Percentiles rank a stretch among this genome's conserved stretches.
These are phyloP conservation scores for Phialophora tarda DNA, from an alignment of 2,329 filamentous ascomycete genomes.

Conservation along the genomic window DNA sequence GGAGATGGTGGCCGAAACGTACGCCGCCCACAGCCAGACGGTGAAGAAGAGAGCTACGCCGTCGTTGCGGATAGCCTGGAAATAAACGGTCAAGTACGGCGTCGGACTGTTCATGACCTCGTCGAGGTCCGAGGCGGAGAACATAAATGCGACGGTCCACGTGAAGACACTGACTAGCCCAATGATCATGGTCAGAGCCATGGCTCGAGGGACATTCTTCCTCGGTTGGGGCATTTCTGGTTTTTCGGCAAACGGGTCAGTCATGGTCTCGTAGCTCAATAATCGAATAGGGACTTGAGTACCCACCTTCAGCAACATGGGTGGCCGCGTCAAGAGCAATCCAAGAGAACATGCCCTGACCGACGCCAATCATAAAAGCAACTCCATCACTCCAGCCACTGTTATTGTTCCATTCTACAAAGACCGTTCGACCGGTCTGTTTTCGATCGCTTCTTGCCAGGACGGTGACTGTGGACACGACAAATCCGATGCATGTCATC, in stretches of 20 bases:
- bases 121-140: slow-evolving; percentile 30
- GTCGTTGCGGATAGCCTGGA: slow-evolving; percentile 33
- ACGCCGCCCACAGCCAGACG: slow-evolving; percentile 44
- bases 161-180: slow-evolving; percentile 36
- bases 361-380: slow-evolving; percentile 50
- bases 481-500: slow-evolving; percentile 33
- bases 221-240: slow-evolving; percentile 33
- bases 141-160: slow-evolving; percentile 36
- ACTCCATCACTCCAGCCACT: slow-evolving; percentile 72
- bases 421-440: slow-evolving; percentile 60
- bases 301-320: slow-evolving; percentile 39
- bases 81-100: slow-evolving; percentile 35
- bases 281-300: no score
- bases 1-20: slow-evolving; percentile 53
- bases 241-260: slow-evolving; percentile 22
- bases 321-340: slow-evolving; percentile 40
- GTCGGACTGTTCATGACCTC: slow-evolving; percentile 31
- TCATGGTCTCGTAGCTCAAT: neutral
- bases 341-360: slow-evolving; percentile 43
- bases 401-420: slow-evolving; percentile 65
- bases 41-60: slow-evolving; percentile 33
- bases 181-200: slow-evolving; percentile 37
- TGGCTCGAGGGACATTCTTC: slow-evolving; percentile 36
- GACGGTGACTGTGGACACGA: slow-evolving; percentile 42
- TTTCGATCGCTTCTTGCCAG: slow-evolving; percentile 37